These are phyloP conservation scores for Naganishia liquefaciens DNA, from an alignment of 1,284 basidiomycete species.

Conservation along the genomic window DNA sequence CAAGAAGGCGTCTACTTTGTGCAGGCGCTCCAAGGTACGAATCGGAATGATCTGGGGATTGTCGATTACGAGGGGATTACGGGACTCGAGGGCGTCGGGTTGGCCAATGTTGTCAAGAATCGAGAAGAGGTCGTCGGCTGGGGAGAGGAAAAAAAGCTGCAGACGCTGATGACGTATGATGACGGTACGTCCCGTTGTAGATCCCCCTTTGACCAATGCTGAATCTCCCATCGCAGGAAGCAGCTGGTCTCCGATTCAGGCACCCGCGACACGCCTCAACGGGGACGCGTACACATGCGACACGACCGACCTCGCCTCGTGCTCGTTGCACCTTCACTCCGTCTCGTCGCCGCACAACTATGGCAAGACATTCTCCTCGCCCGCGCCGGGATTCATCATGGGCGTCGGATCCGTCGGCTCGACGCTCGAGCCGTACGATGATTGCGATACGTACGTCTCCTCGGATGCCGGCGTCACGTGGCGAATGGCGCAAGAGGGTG, in stretches of 20 bases:
- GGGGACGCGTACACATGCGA: conserved; percentile 68
- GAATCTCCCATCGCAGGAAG: conserved; percentile 58
- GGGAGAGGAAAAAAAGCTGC: conserved; percentile 66
- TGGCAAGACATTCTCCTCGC: conserved; percentile 86
- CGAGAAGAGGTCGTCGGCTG: conserved; percentile 75
- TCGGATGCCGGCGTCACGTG: conserved; percentile 86
- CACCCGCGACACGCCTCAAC: conserved; percentile 66
- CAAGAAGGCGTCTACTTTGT: conserved; percentile 93
- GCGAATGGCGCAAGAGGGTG: conserved; percentile 72
- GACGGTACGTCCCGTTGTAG: conserved; percentile 63
- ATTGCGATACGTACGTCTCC: conserved; percentile 91
- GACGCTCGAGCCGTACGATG: conserved; percentile 72
- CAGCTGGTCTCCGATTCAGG: conserved; percentile 69
- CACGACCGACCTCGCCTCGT: conserved; percentile 61
- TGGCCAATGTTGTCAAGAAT: conserved; percentile 85
- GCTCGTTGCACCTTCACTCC: conserved; percentile 87
- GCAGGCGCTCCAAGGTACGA: conserved; percentile 85
- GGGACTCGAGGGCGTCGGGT: conserved; percentile 84
- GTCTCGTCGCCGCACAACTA: conserved; percentile 89
- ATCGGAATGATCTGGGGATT: conserved; percentile 76
- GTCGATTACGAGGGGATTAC: conserved; percentile 92
- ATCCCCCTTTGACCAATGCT: neutral
- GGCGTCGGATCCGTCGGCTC: conserved; percentile 86
- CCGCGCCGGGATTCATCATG: conserved; percentile 89
- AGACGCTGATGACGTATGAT: conserved; percentile 82